Evolutionary conservation across 805 yeast genomes (phyloP), one percentile per base, ranked within the genome.

Genomic region (Zygosaccharomyces rouxii): DNA sequence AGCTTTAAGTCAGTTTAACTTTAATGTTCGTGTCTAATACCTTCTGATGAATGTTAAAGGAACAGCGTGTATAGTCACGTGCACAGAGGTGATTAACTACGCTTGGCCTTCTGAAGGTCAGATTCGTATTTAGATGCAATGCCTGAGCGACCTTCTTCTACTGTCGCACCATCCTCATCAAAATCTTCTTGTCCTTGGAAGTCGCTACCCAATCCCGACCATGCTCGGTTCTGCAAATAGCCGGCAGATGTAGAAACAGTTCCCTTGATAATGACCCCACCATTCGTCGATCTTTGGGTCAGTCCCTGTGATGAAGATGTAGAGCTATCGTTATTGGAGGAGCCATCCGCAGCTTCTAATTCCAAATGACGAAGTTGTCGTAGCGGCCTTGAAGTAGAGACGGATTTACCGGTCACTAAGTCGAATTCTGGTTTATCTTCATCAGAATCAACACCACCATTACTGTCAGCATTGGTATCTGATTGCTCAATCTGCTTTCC

Each of bases 151-250:
- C 99, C 99, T 54, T 84, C 82, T 61, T 89, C 96, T 0, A 89
- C 76, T 0, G 74, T 65, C 0, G 97, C 95, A 35, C 95, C 97
- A n/a, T 76, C 80, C 41, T 71, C 73, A 44, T 71, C 74, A 26
- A 51, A 59, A 26, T 58, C 68, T 33, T 69, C 74, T n/a, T 72
- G 79, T 5, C 67, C 73, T 1, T 68, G 71, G 67, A 74, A 89
- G 61, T 92, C 97, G 51, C 94, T 84, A 1, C 98, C 99, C 29
- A 92, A 71, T 0, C 99, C 99, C 0, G 83, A 79, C 98, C 98
- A 92, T 23, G 73, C 70, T 57, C 92, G 77, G 10, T 72, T 73
- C 57, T 89, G 95, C 44, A 92, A 71, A 52, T 76, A 77, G 6
- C 75, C 72, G 0, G 97, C 97, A 0, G 97, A 88, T 0, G 98